Conservation (phyloP, 139 green algal genomes). For the Closterium sp. region DNA sequence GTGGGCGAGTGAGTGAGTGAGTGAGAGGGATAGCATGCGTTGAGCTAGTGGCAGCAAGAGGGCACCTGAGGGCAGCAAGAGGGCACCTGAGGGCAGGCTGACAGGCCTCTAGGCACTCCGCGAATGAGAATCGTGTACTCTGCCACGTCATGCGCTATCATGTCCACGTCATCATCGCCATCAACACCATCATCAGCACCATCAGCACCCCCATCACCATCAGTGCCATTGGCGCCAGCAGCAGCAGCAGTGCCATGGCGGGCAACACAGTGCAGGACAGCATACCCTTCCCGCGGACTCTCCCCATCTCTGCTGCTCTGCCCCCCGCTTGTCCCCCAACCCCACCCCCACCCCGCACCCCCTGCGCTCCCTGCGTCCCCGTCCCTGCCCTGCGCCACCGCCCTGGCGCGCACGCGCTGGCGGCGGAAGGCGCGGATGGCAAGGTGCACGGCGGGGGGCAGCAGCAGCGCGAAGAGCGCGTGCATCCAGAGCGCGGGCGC, state of each 20-base stretch:
- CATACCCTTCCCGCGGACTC: background rate
- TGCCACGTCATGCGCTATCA: background rate
- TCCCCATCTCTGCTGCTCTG: background rate
- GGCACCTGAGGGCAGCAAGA: too few relatives aligned
- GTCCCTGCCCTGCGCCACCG: background rate
- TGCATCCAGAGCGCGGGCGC: background rate
- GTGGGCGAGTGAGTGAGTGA: too few relatives aligned
- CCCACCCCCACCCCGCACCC: background rate
- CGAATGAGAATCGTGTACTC: background rate
- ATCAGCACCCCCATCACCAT: background rate
- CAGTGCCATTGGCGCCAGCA: background rate
- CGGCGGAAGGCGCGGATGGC: background rate
- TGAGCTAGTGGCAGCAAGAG: too few relatives aligned
- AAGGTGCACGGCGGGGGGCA: background rate
- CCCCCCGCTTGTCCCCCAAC: background rate
- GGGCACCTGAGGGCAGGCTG: background rate
- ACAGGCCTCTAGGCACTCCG: background rate
- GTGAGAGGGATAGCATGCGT: background rate
- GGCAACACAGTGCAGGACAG: background rate
- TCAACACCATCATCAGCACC: background rate
- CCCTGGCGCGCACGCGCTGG: background rate
- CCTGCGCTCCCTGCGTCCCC: background rate
- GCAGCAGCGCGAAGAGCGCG: background rate
- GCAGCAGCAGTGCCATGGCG: background rate
- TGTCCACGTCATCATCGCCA: background rate